These are phyloP conservation scores for Diutina rugosa DNA, from an alignment of 1,139 yeast species.

Conservation along the genomic window DNA sequence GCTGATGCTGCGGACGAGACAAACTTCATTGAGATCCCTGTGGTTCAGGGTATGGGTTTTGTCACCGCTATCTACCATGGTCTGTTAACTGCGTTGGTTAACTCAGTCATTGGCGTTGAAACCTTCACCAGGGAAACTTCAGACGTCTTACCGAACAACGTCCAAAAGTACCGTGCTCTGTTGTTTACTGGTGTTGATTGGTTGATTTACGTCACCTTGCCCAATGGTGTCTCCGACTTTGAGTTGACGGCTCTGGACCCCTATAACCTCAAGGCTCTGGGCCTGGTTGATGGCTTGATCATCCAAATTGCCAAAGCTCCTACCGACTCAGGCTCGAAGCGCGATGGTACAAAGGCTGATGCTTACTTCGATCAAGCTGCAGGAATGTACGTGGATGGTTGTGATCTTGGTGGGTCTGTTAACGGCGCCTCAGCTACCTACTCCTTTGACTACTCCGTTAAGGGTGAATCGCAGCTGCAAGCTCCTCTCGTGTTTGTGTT, in stretches of 20 bases:
- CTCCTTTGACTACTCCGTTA: constrained; percentile 35
- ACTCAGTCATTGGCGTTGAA: constrained; percentile 40
- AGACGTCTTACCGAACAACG: constrained; percentile 20
- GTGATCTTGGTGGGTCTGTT: constrained; percentile 12
- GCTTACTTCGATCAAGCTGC: constrained; percentile 42
- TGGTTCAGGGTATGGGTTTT: constrained; percentile 72
- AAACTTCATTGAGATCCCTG: constrained; percentile 22
- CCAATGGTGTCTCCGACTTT: constrained; percentile 11
- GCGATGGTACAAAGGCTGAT: constrained; percentile 7
- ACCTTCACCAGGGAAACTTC: constrained; percentile 32
- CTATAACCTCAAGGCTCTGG: constrained; percentile 24
- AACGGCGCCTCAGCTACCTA: constrained; percentile 27
- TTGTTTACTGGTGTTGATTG: constrained; percentile 40
- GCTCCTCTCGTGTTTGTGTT: constrained; percentile 49
- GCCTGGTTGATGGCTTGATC: constrained; percentile 38
- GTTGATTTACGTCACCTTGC: constrained; percentile 46
- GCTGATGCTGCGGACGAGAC: constrained; percentile 8
- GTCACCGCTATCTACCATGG: constrained; percentile 54
- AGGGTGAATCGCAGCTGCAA: constrained; percentile 41
- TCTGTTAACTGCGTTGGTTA: constrained; percentile 37
- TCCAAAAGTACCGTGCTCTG: constrained; percentile 43
- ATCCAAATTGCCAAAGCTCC: constrained; percentile 54
- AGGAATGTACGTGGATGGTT: constrained; percentile 36
- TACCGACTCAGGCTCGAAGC: constrained; percentile 5
- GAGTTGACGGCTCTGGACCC: constrained; percentile 11